Base-by-base conservation (phyloP, 495 filamentous ascomycete genomes). In the Podospora pseudocomata region DNA sequence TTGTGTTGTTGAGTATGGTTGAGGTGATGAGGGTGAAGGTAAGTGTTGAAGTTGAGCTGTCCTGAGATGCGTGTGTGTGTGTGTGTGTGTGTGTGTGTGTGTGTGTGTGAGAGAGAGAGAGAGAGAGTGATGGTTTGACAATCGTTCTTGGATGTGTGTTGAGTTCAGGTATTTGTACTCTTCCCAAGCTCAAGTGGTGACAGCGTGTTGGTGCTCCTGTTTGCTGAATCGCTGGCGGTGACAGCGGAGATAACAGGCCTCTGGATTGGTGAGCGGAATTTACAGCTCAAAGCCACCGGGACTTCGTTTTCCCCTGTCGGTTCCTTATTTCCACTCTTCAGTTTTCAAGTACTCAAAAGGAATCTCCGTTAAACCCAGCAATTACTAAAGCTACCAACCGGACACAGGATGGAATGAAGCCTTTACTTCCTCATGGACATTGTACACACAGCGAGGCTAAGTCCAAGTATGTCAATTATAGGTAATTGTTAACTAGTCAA, bases 11-110 rank as follows among this genome's bases (percentile, higher is more conserved):
- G 27, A 9, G 18, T 19, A 61, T 69, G 56, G 28, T 44, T 15
- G 16, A 20, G 30, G 2, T 53, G 58, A 27, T 13, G 65, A 62
- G 26, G 71, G 27, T 60, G 39, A 49, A 18, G 39, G 67, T 69
- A 23, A 68, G 71, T n/a, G 67, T 72, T 13, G 39, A 49, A 18
- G 39, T 13, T 32, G 30, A 7, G 30, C 1, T 32, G 30, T 32
- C 30, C 7, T 5, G 7, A 32, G 30, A 32, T 32, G 30, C 7
- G 30, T 0, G 30, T 49, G 39, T 49, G 39, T 11, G 13, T 11
- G 5, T 3, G 32, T 39, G n/a, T n/a, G n/a, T n/a, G n/a, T n/a
- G n/a, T n/a, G 32, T 11, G 32, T 0, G 20, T 20, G 20, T 20
- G 20, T 20, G 20, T 20, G 20, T 20, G 20, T 20, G 20, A 0